phyloP scores from a whole-genome alignment of 495 filamentous ascomycete species.

The Neurospora sp. region DNA sequence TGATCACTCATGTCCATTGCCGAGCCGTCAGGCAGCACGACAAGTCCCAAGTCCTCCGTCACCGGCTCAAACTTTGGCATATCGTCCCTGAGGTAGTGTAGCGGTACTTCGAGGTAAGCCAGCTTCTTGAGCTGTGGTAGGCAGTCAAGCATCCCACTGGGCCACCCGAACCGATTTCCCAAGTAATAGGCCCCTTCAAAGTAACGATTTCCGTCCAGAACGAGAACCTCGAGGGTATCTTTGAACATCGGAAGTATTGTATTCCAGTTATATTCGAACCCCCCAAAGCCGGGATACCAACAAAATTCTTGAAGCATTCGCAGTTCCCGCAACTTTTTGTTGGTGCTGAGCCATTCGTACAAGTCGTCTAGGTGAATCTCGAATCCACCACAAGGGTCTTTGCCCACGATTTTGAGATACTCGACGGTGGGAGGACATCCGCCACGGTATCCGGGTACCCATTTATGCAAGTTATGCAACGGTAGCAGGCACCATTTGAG shows the following conservation, averaged over 20 bases:
- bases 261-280: not conserved
- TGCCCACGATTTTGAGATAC: not conserved
- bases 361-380: not conserved
- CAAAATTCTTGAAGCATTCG: not conserved
- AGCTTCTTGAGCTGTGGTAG: not conserved
- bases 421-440: not conserved
- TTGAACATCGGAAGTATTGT: not conserved
- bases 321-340: not conserved
- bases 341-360: not conserved
- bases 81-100: not conserved
- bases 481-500: not conserved
- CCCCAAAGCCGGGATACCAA: not conserved
- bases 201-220: not conserved
- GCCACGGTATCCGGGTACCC: not conserved
- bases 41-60: not conserved
- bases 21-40: not conserved
- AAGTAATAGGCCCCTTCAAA: accelerated
- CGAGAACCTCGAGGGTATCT: not conserved
- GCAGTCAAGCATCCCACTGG: not conserved
- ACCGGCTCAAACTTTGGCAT: not conserved
- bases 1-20: not conserved
- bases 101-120: not conserved
- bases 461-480: accelerated
- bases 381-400: not conserved
- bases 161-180: not conserved